phyloP scores from a whole-genome alignment of 2,329 filamentous ascomycete genomes.

The Graphiopsis chlorocephala region DNA sequence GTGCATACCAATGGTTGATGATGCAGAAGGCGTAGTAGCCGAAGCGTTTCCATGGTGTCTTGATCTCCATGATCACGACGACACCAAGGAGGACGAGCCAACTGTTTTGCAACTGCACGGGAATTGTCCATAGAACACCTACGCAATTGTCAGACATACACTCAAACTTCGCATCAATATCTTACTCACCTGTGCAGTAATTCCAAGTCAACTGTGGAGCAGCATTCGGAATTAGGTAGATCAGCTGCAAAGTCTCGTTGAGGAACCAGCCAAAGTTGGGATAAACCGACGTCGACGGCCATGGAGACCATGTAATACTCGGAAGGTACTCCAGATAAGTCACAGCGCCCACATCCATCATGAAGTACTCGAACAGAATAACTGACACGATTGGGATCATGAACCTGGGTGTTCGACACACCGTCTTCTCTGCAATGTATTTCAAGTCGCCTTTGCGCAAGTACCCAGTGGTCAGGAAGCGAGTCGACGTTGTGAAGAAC shows the following conservation, averaged over 20 bases:
- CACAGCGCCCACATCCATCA: slow-evolving; percentile 45
- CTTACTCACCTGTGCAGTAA: slow-evolving; percentile 42
- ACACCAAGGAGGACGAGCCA: slow-evolving; percentile 45
- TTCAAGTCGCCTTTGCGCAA: slow-evolving; percentile 43
- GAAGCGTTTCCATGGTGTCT: slow-evolving; percentile 47
- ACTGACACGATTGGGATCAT: slow-evolving; percentile 45
- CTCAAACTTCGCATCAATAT: neutral
- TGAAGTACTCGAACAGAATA: slow-evolving; percentile 47
- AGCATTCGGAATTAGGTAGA: slow-evolving; percentile 48
- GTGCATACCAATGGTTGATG: slow-evolving; percentile 47
- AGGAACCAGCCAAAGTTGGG: slow-evolving; percentile 44
- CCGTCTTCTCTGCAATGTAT: slow-evolving; percentile 44
- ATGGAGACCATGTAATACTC: slow-evolving; percentile 48
- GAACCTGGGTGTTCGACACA: slow-evolving; percentile 44
- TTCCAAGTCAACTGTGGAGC: slow-evolving; percentile 48
- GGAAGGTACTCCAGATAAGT: slow-evolving; percentile 46
- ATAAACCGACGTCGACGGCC: slow-evolving; percentile 43
- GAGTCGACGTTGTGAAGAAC: slow-evolving; percentile 49
- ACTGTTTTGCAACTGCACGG: slow-evolving; percentile 47
- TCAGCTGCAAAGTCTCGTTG: slow-evolving; percentile 43
- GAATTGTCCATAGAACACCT: slow-evolving; percentile 48
- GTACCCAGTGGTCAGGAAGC: slow-evolving; percentile 44
- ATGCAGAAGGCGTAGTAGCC: slow-evolving; percentile 45
- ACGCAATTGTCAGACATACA: neutral
- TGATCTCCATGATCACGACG: slow-evolving; percentile 45